phyloP scores from a whole-genome alignment of 345 rosid genomes.

The Microcos paniculata region DNA sequence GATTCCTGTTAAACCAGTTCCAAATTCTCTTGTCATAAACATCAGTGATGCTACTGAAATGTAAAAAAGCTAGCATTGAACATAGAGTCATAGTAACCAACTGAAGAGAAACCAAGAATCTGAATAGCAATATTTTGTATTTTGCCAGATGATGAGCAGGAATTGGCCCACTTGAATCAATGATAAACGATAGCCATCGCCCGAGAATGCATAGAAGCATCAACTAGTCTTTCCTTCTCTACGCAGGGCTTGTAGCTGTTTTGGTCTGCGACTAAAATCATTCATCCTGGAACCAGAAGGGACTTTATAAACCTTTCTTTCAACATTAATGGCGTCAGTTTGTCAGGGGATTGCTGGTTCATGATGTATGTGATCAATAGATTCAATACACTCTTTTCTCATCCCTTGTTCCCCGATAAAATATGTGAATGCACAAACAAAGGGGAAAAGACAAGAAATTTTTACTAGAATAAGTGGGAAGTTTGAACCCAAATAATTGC shows the following conservation, averaged over 20 bases:
- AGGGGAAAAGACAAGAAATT: no score
- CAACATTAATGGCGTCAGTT: slow-evolving; percentile 92
- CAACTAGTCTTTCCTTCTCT: background rate
- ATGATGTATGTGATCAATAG: slow-evolving; percentile 80
- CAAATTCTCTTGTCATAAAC: background rate
- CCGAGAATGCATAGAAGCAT: background rate
- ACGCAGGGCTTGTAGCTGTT: background rate
- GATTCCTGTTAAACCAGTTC: slow-evolving; percentile 1
- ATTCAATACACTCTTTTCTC: no score
- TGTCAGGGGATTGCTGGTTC: slow-evolving; percentile 90
- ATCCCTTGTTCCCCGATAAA: no score
- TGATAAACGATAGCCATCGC: background rate
- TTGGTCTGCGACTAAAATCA: background rate
- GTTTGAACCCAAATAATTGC: no score
- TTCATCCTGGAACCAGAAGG: background rate
- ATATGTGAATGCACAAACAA: no score
- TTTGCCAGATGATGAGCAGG: background rate
- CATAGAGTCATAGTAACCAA: background rate
- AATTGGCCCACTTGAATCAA: background rate
- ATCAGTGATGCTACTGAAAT: background rate
- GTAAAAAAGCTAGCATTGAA: slow-evolving; percentile 9
- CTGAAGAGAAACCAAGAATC: background rate
- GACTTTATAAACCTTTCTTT: no score
- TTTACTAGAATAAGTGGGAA: no score
- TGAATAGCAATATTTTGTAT: background rate